A percentile compares a stretch with the other conserved stretches of the same genome.
phyloP scores from a whole-genome alignment of 805 yeast species.

The Kuraishia floccosa region DNA sequence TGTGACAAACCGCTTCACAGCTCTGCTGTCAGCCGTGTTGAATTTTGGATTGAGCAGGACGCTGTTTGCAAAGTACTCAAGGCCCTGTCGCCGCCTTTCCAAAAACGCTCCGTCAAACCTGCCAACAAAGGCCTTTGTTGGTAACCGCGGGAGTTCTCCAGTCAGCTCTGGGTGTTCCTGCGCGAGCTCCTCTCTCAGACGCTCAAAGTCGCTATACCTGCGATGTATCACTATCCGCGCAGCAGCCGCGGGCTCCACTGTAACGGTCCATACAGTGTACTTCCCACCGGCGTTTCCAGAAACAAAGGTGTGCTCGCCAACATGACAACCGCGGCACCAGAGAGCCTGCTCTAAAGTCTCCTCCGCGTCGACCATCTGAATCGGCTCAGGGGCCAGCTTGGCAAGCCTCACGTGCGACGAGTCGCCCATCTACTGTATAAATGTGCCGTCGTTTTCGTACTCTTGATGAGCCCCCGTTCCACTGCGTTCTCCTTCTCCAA shows the following conservation, averaged over 20 bases:
- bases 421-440: too few species aligned
- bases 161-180: conserved; percentile 21
- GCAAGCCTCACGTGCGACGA: too few species aligned
- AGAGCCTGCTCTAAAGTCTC: conserved; percentile 1
- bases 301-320: conserved; percentile 20
- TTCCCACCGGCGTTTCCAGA: conserved; percentile 13
- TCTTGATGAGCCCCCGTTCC: too few species aligned
- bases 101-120: conserved; percentile 33
- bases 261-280: conserved; percentile 14
- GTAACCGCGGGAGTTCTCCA: conserved; percentile 33
- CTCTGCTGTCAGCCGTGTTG: too few species aligned
- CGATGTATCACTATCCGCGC: conserved; percentile 36
- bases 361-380: conserved; percentile 18
- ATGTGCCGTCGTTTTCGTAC: too few species aligned
- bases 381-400: conserved; percentile 17
- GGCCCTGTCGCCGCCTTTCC: conserved; percentile 40
- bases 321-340: conserved; percentile 18
- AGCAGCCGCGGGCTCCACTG: conserved; percentile 12
- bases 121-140: conserved; percentile 37
- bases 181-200: conserved; percentile 27
- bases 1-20: conserved; percentile 27
- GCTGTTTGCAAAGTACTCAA: conserved; percentile 49
- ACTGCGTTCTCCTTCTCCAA: too few species aligned
- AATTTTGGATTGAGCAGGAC: conserved; percentile 44
- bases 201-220: conserved; percentile 55